phyloP scores from a whole-genome alignment of 2,329 filamentous ascomycete species.

The Fusarium penzigii region DNA sequence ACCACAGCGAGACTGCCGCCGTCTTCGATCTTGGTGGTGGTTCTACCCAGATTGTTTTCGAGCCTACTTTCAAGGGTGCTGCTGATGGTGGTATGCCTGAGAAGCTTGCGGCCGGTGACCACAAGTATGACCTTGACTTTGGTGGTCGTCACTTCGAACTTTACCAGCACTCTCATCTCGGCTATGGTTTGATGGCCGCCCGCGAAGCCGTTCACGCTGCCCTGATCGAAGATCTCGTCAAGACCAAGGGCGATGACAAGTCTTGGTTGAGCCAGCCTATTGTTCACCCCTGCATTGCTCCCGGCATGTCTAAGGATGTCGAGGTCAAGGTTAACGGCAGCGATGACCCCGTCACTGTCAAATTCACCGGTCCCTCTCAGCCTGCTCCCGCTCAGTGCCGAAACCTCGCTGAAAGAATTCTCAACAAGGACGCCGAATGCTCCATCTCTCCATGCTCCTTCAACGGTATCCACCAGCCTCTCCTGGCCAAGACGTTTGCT shows the following conservation, averaged over 20 bases:
- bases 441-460: slow-evolving; percentile 91
- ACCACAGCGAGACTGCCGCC: slow-evolving; percentile 87
- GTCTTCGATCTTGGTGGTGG: slow-evolving; percentile 96
- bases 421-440: slow-evolving; percentile 84
- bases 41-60: slow-evolving; percentile 97
- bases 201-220: slow-evolving; percentile 80
- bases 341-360: slow-evolving; percentile 62
- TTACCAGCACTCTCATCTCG: slow-evolving; percentile 97
- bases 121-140: slow-evolving; percentile 92
- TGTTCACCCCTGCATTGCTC: slow-evolving; percentile 82
- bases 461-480: slow-evolving; percentile 94
- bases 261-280: slow-evolving; percentile 72
- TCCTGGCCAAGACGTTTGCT: slow-evolving; percentile 87
- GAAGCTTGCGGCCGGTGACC: slow-evolving; percentile 83
- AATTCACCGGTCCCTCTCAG: slow-evolving; percentile 81
- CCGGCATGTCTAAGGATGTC: slow-evolving; percentile 74
- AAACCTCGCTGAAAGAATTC: slow-evolving; percentile 82
- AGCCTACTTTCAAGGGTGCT: slow-evolving; percentile 83
- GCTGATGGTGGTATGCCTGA: slow-evolving; percentile 79
- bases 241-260: slow-evolving; percentile 59
- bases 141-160: slow-evolving; percentile 88
- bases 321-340: slow-evolving; percentile 71
- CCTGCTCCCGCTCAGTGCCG: slow-evolving; percentile 85
- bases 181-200: slow-evolving; percentile 94
- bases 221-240: slow-evolving; percentile 71